Conservation (phyloP, 2,329 filamentous ascomycete genomes). For the Nigrograna mackinnonii region DNA sequence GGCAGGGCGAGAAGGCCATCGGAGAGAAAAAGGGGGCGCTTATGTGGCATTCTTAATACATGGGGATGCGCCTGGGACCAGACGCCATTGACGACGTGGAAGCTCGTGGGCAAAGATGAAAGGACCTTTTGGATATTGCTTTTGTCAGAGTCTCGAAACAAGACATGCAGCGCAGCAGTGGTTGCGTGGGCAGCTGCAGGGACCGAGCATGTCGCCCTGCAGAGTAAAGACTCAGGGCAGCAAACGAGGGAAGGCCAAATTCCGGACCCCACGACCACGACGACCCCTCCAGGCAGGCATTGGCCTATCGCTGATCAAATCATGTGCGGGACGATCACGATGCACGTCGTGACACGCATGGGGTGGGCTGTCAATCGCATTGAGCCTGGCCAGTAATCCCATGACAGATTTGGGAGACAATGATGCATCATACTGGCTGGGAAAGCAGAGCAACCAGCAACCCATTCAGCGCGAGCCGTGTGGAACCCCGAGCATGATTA, state of each 20-base stretch:
- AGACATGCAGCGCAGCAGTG: constrained; percentile 20
- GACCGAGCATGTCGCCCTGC: constrained; percentile 18
- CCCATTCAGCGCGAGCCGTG: too few species aligned
- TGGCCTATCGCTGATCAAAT: constrained; percentile 37
- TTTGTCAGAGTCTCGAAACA: constrained; percentile 27
- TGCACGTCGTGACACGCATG: constrained; percentile 28
- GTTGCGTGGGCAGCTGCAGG: constrained; percentile 35
- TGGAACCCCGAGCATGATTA: too few species aligned
- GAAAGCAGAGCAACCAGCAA: too few species aligned
- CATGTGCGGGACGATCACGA: constrained; percentile 30
- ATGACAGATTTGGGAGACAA: too few species aligned
- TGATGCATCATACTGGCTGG: too few species aligned
- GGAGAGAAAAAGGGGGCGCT: constrained; percentile 3
- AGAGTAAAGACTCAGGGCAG: constrained; percentile 21
- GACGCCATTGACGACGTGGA: constrained; percentile 21
- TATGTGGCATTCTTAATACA: constrained; percentile 12
- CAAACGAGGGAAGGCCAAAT: constrained; percentile 27
- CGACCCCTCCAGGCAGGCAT: constrained; percentile 26
- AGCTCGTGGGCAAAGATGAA: constrained; percentile 17
- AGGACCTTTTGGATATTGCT: constrained; percentile 26
- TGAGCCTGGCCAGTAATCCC: too few species aligned
- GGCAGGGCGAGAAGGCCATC: constrained; percentile 13
- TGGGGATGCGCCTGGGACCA: constrained; percentile 4
- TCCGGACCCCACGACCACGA: too few species aligned
- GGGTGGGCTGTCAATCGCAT: constrained; percentile 11